phyloP scores from a whole-genome alignment of 306 rosid species.

The Amphicarpaea edgeworthii region DNA sequence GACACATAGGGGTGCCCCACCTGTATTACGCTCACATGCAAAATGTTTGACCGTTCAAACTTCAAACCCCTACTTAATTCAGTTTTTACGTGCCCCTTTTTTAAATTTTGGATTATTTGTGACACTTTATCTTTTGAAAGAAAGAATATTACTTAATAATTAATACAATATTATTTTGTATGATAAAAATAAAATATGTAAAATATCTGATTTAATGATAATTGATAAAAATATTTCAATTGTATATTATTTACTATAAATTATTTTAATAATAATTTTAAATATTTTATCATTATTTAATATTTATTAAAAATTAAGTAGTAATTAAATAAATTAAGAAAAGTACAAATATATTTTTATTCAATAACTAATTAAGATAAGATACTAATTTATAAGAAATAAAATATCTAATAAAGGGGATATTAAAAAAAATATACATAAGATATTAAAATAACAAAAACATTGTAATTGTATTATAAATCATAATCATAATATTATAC shows the following conservation, averaged over 20 bases:
- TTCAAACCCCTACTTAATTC: background rate
- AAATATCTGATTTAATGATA: background rate
- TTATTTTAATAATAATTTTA: no score
- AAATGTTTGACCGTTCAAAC: background rate
- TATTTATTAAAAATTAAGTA: no score
- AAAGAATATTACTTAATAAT: background rate
- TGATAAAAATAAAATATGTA: background rate
- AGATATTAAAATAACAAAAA: no score
- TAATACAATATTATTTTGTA: background rate
- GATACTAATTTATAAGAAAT: no score
- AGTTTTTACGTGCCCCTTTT: background rate
- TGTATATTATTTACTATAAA: no score
- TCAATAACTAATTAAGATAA: background rate
- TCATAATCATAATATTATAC: no score
- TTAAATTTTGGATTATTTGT: background rate
- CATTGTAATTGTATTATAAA: no score
- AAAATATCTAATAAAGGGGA: no score
- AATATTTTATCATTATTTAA: no score
- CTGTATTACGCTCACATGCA: slow-evolving; percentile 19
- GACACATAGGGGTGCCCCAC: background rate
- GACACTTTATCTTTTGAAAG: background rate
- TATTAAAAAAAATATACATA: no score
- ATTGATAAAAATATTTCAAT: no score
- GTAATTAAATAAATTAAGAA: no score
- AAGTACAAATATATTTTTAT: background rate